Evolutionary conservation across 305 asterid genomes (phyloP).

Genomic region (Fraxinus floribunda): DNA sequence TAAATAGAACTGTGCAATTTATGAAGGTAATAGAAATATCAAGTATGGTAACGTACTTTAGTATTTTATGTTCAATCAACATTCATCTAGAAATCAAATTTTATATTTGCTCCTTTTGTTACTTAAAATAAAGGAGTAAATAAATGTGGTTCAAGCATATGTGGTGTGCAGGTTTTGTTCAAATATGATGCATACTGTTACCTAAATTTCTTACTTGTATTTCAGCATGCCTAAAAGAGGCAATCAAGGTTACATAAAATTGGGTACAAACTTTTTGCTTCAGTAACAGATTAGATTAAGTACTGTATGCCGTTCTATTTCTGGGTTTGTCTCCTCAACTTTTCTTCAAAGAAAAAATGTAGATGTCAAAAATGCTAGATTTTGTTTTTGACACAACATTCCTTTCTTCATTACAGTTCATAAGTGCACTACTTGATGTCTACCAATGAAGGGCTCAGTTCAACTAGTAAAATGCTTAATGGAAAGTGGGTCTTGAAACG

Average conservation of each 20-base stretch:
- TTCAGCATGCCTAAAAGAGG: not conserved
- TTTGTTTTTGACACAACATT: slow-evolving; percentile 6
- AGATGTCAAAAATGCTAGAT: not conserved
- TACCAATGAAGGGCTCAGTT: slow-evolving; percentile 55
- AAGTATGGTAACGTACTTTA: not conserved
- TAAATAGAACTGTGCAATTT: slow-evolving; percentile 3
- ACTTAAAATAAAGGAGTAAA: not conserved
- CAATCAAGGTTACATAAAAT: not conserved
- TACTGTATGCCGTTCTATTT: slow-evolving; percentile 15
- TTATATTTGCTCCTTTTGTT: not conserved
- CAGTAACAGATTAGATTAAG: not conserved
- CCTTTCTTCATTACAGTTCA: slow-evolving; percentile 29
- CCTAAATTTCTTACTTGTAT: not conserved
- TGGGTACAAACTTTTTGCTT: not conserved
- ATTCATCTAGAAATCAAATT: not conserved
- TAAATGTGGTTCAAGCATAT: not conserved
- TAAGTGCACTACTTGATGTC: slow-evolving; percentile 26
- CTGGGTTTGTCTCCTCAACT: slow-evolving; percentile 17
- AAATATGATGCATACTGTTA: not conserved
- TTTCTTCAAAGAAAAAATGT: slow-evolving; percentile 7
- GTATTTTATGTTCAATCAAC: not conserved
- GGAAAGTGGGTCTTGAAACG: slow-evolving; percentile 79
- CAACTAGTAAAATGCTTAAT: slow-evolving; percentile 53
- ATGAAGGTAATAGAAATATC: slow-evolving; percentile 1
- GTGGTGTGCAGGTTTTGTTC: not conserved